Base-by-base conservation (phyloP, 2,329 filamentous ascomycete genomes). In the Tolypocladium cylindrosporum region DNA sequence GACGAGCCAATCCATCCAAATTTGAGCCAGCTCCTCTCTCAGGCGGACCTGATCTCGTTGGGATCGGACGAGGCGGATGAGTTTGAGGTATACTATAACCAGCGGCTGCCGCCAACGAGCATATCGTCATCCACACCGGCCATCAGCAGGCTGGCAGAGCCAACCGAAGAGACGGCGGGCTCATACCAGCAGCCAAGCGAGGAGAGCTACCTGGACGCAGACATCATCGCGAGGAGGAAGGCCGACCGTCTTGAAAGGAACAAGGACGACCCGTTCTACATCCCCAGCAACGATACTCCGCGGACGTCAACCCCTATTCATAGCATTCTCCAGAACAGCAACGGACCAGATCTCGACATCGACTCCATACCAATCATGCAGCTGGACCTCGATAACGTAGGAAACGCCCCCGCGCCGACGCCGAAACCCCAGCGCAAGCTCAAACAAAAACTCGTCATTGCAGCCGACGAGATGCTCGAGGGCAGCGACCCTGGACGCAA, bases 351-450 rank as follows among this genome's bases (percentile, higher is more conserved):
- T 51, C 76, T 97, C 10, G 93, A 99, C 68, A 87, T 99, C 50
- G 94, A 99, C 72, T 84, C 90, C 2, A 99, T 99, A 65, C 94
- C 94, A 2, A 93, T 99, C 66, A 94, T 99, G 85, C 86, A 96
- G 69, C 80, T 99, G 53, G 87, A 95, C 61, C 80, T 97, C 9
- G 86, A 87, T 39, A 81, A 80, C 60, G 70, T 80, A 10, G 64
- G 63, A 10, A 65, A 68, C 55, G 65, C 60, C 54, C 61, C 68
- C 16, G 58, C 67, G 16, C 59, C 72, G 61, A 64, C 72, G 61
- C 67, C 71, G 64, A 63, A 69, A 58, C 64, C 70, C 54, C 57
- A 69, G 41, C 70, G 75, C 24, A 77, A 79, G 63, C 72, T 78
- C 6, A 76, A 80, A 1, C 84, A 84, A 59, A 83, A 79, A 64